phyloP scores from a whole-genome alignment of 805 yeast species.

The Gaillardinia entomophila region DNA sequence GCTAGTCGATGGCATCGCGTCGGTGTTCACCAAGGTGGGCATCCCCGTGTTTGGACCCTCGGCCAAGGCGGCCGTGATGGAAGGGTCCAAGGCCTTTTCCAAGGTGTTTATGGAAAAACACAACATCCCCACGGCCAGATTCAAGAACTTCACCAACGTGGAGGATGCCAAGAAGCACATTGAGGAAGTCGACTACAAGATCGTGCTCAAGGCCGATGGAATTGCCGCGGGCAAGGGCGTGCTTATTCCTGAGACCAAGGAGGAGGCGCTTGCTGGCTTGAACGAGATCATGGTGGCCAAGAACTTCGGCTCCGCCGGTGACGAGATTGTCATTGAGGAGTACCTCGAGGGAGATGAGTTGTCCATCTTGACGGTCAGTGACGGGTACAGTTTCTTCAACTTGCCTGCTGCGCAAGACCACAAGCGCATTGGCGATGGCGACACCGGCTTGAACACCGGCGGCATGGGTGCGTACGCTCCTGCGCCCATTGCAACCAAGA shows the following conservation, averaged over 20 bases:
- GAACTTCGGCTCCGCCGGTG: conserved; percentile 91
- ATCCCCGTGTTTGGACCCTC: conserved; percentile 98
- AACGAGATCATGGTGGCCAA: conserved; percentile 84
- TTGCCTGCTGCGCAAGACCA: conserved; percentile 98
- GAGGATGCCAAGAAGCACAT: conserved; percentile 73
- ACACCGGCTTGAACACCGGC: conserved; percentile 93
- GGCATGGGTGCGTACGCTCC: conserved; percentile 99
- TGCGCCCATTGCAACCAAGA: conserved; percentile 88
- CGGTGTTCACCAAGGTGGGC: conserved; percentile 71
- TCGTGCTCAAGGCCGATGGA: conserved; percentile 96
- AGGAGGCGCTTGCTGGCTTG: conserved; percentile 82
- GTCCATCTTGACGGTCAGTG: conserved; percentile 84
- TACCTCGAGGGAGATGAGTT: conserved; percentile 95
- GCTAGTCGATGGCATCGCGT: conserved; percentile 84
- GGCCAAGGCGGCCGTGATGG: conserved; percentile 84
- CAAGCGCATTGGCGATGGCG: conserved; percentile 91
- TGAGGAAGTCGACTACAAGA: conserved; percentile 56
- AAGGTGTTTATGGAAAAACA: conserved; percentile 91
- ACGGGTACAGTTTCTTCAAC: conserved; percentile 86
- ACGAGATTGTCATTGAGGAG: conserved; percentile 90
- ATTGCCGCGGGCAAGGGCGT: conserved; percentile 99
- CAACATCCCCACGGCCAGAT: conserved; percentile 90
- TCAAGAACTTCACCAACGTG: conserved; percentile 72
- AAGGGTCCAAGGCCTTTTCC: conserved; percentile 93
- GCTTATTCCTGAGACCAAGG: conserved; percentile 74